phyloP scores from a whole-genome alignment of 1,284 basidiomycete species.

The Cryptococcus sp. region DNA sequence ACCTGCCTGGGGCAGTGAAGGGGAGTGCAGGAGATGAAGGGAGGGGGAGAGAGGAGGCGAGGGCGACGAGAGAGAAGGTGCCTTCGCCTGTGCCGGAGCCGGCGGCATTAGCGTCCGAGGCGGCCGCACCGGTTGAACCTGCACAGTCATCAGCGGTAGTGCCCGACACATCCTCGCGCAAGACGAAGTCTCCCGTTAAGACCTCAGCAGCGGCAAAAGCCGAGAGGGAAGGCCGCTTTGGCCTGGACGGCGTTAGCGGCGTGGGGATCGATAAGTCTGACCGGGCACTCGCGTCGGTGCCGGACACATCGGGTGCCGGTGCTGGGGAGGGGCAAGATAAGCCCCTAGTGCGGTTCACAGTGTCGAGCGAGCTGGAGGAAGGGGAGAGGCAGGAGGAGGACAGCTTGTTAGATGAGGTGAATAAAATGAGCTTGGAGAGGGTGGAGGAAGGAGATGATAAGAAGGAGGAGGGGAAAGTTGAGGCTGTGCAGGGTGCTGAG shows the following conservation, averaged over 20 bases:
- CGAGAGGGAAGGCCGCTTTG: conserved; percentile 26
- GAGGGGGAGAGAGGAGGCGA: too few relatives aligned
- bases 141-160: not conserved
- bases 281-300: too few relatives aligned
- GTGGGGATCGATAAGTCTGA: conserved; percentile 5
- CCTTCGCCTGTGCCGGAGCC: not conserved
- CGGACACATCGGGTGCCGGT: not conserved
- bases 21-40: too few relatives aligned
- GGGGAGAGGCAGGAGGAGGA: conserved; percentile 33
- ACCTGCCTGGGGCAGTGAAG: not conserved
- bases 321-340: conserved; percentile 18
- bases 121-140: not conserved
- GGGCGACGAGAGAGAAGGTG: not conserved
- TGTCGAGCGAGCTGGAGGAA: conserved; percentile 41
- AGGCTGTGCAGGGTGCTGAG: conserved; percentile 18
- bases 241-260: conserved; percentile 16
- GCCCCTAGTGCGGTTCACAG: conserved; percentile 48
- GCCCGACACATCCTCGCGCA: conserved; percentile 8
- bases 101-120: not conserved
- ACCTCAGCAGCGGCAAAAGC: conserved; percentile 27
- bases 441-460: conserved; percentile 35
- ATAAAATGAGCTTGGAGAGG: conserved; percentile 49
- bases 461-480: conserved; percentile 11
- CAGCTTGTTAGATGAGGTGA: conserved; percentile 48
- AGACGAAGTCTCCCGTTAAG: conserved; percentile 24